Base-by-base conservation (phyloP, 805 yeast genomes). In the Wickerhamomyces rabaulensis region DNA sequence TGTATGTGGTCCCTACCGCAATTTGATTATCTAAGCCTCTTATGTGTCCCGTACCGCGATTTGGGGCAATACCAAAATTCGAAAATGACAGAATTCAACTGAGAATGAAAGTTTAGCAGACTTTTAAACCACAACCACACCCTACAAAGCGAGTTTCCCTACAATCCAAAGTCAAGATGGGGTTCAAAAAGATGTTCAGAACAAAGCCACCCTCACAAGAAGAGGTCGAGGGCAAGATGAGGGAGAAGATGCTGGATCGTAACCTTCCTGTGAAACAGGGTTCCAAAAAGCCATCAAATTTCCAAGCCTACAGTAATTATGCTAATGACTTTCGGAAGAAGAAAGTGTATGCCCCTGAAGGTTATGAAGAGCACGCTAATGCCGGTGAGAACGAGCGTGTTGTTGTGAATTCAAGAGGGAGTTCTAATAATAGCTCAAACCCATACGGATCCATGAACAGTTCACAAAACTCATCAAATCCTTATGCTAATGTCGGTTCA, bases 271-370 rank as follows among this genome's bases (percentile, higher is more conserved):
- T 69, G 39, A 66, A 59, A 39, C 39, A 51, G 45, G 48, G 41
- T 20, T 40, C 46, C 39, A 43, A 48, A 44, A 48, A 69, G 49
- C 67, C 67, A 51, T 67, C 69, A 52, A 68, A 71, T 50, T 71
- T 78, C 60, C 66, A 71, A 26, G 80, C 80, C 5, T 78, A 76
- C 51, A 66, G 72, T 2, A 66, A 68, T 22, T 73, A 64, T 56
- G 77, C 81, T 6, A 67, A 66, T 47, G 75, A 73, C 21, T 66
- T 63, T 43, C 58, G 62, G 3, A 57, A 61, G 31, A 63, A 64
- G 43, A 62, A 62, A 40, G 60, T 63, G 26, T 67, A 64, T 48
- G 72, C 74, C 2, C 75, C 75, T 16, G 60, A 63, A 41, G 73
- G 73, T 1, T 69, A 69, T 49, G 67, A 65, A 39, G 53, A 58